Percentiles rank a stretch among this genome's conserved stretches.
Evolutionary conservation across 2,329 filamentous ascomycete species (phyloP).

Genomic region (Hypoxylon sp.): DNA sequence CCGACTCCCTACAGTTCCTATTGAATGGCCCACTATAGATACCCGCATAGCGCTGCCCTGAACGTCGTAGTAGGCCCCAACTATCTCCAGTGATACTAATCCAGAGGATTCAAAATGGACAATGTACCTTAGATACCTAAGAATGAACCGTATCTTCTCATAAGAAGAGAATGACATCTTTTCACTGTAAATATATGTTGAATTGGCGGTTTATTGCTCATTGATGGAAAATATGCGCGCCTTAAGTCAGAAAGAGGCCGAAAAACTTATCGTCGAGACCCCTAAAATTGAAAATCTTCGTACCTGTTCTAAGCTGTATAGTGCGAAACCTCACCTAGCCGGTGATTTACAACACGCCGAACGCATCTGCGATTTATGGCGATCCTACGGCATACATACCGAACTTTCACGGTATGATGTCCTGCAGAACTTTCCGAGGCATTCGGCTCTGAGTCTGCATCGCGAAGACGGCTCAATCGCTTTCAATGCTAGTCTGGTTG

Average conservation of each 20-base stretch:
- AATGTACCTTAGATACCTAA: conserved; percentile 17
- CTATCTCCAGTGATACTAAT: conserved; percentile 1
- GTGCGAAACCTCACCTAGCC: conserved; percentile 44
- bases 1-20: not conserved
- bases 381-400: conserved; percentile 44
- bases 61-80: not conserved
- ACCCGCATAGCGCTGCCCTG: not conserved
- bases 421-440: conserved; percentile 67
- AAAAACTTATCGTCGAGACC: conserved; percentile 43
- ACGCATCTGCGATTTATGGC: conserved; percentile 47
- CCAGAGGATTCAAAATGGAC: conserved; percentile 1
- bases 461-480: conserved; percentile 19
- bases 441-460: conserved; percentile 48
- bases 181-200: not conserved
- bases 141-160: conserved; percentile 9
- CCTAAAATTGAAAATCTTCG: conserved; percentile 40
- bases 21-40: too few species aligned
- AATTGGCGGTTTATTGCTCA: not conserved
- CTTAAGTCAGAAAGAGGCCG: conserved; percentile 45
- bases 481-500: conserved; percentile 22
- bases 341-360: conserved; percentile 46
- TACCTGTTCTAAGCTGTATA: conserved; percentile 47
- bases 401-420: conserved; percentile 63
- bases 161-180: conserved; percentile 6
- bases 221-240: conserved; percentile 21